Evolutionary conservation across 148 eudicot genomes (phyloP).

Genomic region (Mesembryanthemum crystallinum): DNA sequence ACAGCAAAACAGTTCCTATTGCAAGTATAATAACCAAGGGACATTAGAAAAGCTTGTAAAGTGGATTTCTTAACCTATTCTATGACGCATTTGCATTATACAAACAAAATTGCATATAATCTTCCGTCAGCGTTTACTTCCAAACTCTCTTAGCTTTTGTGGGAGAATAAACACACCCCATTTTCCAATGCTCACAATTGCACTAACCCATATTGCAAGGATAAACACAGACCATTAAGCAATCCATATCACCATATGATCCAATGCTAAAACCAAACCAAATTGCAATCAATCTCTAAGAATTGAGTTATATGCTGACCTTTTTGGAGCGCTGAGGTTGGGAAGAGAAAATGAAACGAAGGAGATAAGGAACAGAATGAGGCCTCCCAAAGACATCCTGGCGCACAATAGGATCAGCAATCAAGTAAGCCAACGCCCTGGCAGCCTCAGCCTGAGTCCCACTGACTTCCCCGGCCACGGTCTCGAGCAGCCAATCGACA

Average conservation of each 20-base stretch:
- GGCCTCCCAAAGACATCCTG: constrained; percentile 66
- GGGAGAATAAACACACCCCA: too few species aligned
- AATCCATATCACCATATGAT: too few species aligned
- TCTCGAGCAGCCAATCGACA: constrained; percentile 82
- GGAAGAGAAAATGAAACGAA: constrained; percentile 70
- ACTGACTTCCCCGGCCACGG: constrained; percentile 35
- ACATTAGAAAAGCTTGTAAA: neutral
- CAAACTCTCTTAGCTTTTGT: neutral
- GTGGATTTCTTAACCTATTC: neutral
- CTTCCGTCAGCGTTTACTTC: neutral
- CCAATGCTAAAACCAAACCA: neutral
- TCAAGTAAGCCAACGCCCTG: constrained; percentile 86
- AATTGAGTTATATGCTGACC: too few species aligned
- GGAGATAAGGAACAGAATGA: constrained; percentile 65
- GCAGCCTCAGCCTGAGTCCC: constrained; percentile 89
- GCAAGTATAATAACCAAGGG: neutral
- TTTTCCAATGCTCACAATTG: neutral
- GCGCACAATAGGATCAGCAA: constrained; percentile 73
- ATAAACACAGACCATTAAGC: too few species aligned
- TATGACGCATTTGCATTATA: neutral
- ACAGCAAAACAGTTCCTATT: neutral
- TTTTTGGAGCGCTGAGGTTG: constrained; percentile 73
- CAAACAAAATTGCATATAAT: neutral
- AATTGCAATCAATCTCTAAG: too few species aligned
- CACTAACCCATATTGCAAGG: neutral